Evolutionary conservation across 31 red algal species (phyloP).

Genomic region (Odonthalia washingtoniensis): DNA sequence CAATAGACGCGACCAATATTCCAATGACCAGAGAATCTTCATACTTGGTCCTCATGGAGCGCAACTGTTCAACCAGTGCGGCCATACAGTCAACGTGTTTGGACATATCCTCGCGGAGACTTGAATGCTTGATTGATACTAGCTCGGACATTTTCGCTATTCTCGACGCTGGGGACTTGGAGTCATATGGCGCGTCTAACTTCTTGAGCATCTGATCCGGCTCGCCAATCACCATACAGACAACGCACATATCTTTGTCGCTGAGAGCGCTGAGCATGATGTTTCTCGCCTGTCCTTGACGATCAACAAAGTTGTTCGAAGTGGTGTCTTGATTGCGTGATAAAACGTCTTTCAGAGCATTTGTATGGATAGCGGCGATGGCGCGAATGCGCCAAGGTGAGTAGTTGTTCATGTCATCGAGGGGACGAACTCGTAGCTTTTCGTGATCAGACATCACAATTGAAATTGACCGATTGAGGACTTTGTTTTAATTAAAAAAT

Average conservation of each 20-base stretch:
- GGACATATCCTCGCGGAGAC: neutral
- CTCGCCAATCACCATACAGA: constrained; percentile 3
- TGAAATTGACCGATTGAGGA: too few relatives aligned
- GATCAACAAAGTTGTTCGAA: neutral
- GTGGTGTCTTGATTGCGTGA: neutral
- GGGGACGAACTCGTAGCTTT: constrained; percentile 22
- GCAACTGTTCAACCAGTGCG: constrained; percentile 19
- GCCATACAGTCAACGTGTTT: constrained; percentile 42
- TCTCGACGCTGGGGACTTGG: constrained; percentile 25
- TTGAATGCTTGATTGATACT: constrained; percentile 11
- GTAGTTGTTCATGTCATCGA: constrained; percentile 27
- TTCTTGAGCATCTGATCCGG: constrained; percentile 17
- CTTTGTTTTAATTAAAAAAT: too few relatives aligned
- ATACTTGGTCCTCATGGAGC: constrained; percentile 5
- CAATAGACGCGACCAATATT: constrained; percentile 32
- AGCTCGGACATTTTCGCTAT: constrained; percentile 54
- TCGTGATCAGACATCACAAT: too few relatives aligned
- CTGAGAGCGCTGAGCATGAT: constrained; percentile 15
- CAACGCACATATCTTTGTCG: constrained; percentile 12
- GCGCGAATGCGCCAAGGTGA: constrained; percentile 18
- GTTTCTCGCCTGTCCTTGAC: constrained; percentile 7
- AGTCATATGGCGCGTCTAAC: constrained; percentile 17
- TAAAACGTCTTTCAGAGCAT: neutral
- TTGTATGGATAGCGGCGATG: constrained; percentile 21
- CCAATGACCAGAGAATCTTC: constrained; percentile 23